phyloP scores from a whole-genome alignment of 352 stramenopile species.

The Globisporangium nunn region DNA sequence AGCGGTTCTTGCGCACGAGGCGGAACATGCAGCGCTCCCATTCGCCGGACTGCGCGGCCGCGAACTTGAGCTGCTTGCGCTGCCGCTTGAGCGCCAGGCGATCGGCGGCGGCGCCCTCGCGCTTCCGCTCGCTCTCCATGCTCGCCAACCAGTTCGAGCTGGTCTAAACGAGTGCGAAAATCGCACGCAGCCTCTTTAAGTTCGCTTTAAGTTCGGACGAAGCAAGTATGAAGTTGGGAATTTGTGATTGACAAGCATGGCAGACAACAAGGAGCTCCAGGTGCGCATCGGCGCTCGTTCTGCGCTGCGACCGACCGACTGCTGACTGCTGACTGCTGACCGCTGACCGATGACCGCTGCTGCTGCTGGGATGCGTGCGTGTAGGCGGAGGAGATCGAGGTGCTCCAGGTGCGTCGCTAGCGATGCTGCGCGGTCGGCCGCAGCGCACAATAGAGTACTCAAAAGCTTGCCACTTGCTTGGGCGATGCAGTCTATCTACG shows the following conservation, averaged over 20 bases:
- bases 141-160: background rate
- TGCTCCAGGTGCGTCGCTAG: conserved; percentile 44
- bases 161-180: too few species aligned
- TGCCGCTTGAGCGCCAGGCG: conserved; percentile 29
- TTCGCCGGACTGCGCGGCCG: conserved; percentile 34
- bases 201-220: background rate
- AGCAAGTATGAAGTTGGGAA: background rate
- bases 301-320: background rate
- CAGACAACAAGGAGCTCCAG: conserved; percentile 46
- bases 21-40: conserved; percentile 81
- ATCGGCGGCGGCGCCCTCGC: background rate
- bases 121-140: conserved; percentile 25
- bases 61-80: conserved; percentile 57
- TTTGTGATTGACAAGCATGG: conserved; percentile 15
- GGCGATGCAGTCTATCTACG: conserved; percentile 61
- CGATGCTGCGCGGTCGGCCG: background rate
- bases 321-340: background rate
- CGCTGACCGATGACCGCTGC: too few species aligned
- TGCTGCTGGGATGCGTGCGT: background rate
- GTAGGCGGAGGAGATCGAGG: conserved; percentile 72
- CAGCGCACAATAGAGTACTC: background rate
- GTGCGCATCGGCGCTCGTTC: conserved; percentile 12
- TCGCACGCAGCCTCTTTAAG: background rate
- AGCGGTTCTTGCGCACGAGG: conserved; percentile 74
- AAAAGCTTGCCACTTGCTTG: background rate